These are phyloP conservation scores for Podospora comata DNA, from an alignment of 495 filamentous ascomycete species.

Conservation along the genomic window DNA sequence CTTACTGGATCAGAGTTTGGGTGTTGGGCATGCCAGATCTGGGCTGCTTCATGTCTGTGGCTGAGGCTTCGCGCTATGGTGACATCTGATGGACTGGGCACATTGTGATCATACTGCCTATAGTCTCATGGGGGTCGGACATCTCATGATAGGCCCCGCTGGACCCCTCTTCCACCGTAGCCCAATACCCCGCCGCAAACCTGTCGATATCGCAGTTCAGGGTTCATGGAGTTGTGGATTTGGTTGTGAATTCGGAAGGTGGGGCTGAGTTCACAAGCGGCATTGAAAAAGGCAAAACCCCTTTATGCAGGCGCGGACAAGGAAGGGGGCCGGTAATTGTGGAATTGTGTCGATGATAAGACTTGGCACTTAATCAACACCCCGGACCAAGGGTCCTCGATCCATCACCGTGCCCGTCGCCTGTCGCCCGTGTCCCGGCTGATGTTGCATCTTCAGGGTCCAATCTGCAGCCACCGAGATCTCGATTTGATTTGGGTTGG, in stretches of 20 bases:
- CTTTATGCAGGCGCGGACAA: neutral
- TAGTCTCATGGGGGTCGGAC: too few species aligned
- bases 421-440: neutral
- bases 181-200: neutral
- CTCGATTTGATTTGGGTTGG: neutral
- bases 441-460: neutral
- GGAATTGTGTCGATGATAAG: constrained; percentile 1
- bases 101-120: too few species aligned
- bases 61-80: too few species aligned
- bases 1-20: neutral
- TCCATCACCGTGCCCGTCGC: neutral
- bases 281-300: neutral
- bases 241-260: neutral
- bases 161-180: neutral
- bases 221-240: neutral
- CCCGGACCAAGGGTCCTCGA: neutral
- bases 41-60: too few species aligned
- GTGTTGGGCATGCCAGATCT: neutral
- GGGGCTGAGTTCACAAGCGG: neutral
- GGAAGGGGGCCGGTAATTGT: neutral
- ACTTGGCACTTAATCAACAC: neutral
- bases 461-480: neutral
- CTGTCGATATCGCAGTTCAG: neutral
- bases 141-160: too few species aligned
- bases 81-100: too few species aligned